Evolutionary conservation across 805 yeast species (phyloP), one percentile per base, ranked within the genome.

Genomic region (Saccharomycopsis synnaedendra): DNA sequence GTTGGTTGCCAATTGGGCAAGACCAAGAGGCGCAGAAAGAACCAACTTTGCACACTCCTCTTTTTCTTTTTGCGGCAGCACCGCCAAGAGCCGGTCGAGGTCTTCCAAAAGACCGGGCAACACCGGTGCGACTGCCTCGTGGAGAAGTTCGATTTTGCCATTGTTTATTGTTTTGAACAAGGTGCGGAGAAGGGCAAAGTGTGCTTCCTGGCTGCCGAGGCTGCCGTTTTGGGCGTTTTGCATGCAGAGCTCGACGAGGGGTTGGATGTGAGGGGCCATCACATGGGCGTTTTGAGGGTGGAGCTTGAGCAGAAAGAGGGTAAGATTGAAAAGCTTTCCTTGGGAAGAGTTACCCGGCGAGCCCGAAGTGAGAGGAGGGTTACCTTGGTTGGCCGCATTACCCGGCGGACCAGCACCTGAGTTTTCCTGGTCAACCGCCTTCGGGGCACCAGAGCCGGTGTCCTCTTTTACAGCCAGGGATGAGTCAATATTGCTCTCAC

Each of bases 21-120:
- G 67, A 48, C 97, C 71, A 1, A 93, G 97, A 0, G 99, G 99
- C 3, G 93, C 97, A 0, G 97, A 90, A 51, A 93, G 70, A 59
- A 97, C 93, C 43, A 93, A 69, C 60, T 93, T 97, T 44, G 93
- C 97, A 59, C 88, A 93, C 3, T 93, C 78, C 59, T 93, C 97
- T 45, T 95, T 74, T 60, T 93, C 97, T 19, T 19, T 19, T 54
- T 84, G 90, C 0, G 95, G 87, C 39, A 88, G 71, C 45, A 94
- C 71, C 2, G 97, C 88, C 38, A 93, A 78, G 69, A 90, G 73
- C 56, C 84, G 75, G 61, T 89, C 90, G 54, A 93, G 71, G 2
- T 94, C 82, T 54, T 87, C 96, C 39, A 93, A 67, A 41, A 93
- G 67, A 0, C 84, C 86, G 48, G 90, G 97, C 37, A 93, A 66